Base-by-base conservation (phyloP, 495 filamentous ascomycete species). In the Talaromyces nanjingensis region DNA sequence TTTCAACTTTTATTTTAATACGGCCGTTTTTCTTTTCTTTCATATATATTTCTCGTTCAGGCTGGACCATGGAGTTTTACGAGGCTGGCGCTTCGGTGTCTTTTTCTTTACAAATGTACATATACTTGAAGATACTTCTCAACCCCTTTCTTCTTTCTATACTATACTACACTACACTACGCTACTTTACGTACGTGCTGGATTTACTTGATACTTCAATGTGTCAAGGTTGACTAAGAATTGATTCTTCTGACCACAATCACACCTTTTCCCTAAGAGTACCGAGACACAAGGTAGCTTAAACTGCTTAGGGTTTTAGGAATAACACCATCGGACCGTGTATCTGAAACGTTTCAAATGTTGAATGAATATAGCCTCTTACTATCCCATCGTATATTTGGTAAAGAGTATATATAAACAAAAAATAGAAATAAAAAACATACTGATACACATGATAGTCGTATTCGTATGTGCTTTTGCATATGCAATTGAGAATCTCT, bases 381-480 rank as follows among this genome's bases (percentile, higher is more conserved):
- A 49, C 18, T 18, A 18, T 49, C 45, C 42, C 45, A 22, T 49
- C 45, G 45, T 49, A 49, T 49, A 49, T 49, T 49, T 22, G 45
- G 45, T 2, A 49, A 49, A 49, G 45, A 49, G 45, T 49, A 49
- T 49, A 56, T 56, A 29, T 27, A 56, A 56, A 56, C 24, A 56
- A 6, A 27, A 14, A 16, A 29, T 9, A 29, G 24, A 22, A 56
- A 56, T 33, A 5, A 12, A 6, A 37, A 37, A 37, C 33, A 37
- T 24, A 56, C 4, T 56, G 24, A 14, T 56, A 56, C 53, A 29
- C 53, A 27, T 56, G 11, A 54, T 24, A 29, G 53, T 56, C 53
- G 53, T 56, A n/a, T 56, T 27, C 53, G 53, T 56, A 56, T 56
- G 53, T 27, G 53, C 45, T 12, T 49, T 49, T 20, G 45, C n/a